phyloP scores from a whole-genome alignment of 352 stramenopile genomes.

The Pythium angustatum region DNA sequence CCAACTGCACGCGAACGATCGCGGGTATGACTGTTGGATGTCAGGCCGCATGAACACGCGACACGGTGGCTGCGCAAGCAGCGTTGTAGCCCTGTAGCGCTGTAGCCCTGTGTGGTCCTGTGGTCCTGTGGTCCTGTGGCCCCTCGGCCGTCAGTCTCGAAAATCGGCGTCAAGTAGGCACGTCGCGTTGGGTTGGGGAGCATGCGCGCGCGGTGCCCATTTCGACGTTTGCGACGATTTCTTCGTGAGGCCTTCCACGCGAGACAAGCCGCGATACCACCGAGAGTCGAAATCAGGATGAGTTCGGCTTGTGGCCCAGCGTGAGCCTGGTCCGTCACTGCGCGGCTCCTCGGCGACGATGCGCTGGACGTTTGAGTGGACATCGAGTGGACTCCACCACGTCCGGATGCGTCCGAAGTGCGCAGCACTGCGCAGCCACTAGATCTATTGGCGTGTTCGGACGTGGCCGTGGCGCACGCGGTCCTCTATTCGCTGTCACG shows the following conservation, averaged over 20 bases:
- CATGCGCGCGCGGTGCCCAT: conserved; percentile 67
- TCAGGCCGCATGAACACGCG: conserved; percentile 89
- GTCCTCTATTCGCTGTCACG: no score
- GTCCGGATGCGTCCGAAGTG: no score
- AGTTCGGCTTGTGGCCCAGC: conserved; percentile 93
- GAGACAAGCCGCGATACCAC: conserved; percentile 93
- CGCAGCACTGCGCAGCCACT: no score
- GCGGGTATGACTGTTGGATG: conserved; percentile 83
- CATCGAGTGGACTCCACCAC: no score
- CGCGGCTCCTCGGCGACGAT: conserved; percentile 78
- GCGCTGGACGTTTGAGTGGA: conserved; percentile 78
- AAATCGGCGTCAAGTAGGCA: no score
- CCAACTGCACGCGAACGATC: conserved; percentile 59
- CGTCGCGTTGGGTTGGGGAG: no score
- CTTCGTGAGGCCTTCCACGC: conserved; percentile 94
- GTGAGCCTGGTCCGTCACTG: conserved; percentile 82
- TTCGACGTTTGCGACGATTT: conserved; percentile 87
- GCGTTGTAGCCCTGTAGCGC: no score
- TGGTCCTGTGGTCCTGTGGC: no score
- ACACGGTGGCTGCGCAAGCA: conserved; percentile 50
- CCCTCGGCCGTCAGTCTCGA: no score
- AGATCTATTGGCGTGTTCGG: no score
- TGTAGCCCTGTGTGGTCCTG: no score
- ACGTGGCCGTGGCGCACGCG: no score
- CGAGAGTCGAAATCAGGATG: conserved; percentile 92